Base-by-base conservation (phyloP, 257 asterid genomes). In the Forsythia suspensa region DNA sequence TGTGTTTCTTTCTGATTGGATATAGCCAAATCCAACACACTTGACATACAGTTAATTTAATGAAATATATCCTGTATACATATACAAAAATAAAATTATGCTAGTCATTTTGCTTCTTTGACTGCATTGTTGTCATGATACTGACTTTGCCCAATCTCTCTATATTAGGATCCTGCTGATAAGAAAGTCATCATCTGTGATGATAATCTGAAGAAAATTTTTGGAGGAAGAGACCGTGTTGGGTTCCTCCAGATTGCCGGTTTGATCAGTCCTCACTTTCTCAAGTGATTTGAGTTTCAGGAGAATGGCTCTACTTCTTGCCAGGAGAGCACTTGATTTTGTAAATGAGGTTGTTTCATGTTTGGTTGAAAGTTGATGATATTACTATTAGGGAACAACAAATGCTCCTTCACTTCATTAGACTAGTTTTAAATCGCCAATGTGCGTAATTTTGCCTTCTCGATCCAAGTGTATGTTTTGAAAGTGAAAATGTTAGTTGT, bases 181-280 rank as follows among this genome's bases (percentile, higher is more conserved):
- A 92, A 89, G 94, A 92, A 90, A 85, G 88, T 92, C 65, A 91
- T 95, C 42, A 68, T 93, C 79, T 93, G 97, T 76, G 99, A 95
- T 74, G 99, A 92, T 88, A 88, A 93, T 86, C 94, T 95, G 92
- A 93, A 93, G 92, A 84, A 63, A 9, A 89, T 93, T 16, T 89
- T 96, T 41, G 91, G 63, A 11, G 96, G 92, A 63, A 90, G 73
- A 86, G 97, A 91, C 8, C 90, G 90, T 9, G 94, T 93, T 3
- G 98, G 97, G 87, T 95, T 95, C 85, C 97, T 93, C 68, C 97
- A 94, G 88, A 92, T 93, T 57, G 97, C 98, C 6, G 96, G 98
- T 65, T 86, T 94, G 91, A 87, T 94, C 29, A 93, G 16, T 80
- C 97, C 99, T 4, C 97, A 93, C 90, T 91, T 95, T 77, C 90